These are phyloP conservation scores for Trypanosoma cruzi DNA, from an alignment of 208 protist species.

Conservation along the genomic window DNA sequence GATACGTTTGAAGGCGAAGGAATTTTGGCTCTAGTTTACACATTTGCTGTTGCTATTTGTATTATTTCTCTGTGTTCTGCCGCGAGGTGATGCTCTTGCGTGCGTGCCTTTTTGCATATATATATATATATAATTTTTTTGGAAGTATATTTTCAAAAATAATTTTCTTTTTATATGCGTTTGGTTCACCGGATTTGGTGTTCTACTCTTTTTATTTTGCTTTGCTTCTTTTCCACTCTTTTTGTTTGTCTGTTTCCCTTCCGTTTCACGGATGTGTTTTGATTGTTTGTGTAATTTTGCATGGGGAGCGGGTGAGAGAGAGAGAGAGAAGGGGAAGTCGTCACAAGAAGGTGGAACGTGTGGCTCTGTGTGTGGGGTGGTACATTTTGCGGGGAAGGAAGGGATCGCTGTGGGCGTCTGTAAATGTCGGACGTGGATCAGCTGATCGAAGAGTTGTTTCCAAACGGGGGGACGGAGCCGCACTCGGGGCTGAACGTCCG, in stretches of 20 bases:
- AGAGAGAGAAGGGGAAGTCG: too few relatives aligned
- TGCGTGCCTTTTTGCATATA: neutral
- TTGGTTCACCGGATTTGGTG: conserved; percentile 6
- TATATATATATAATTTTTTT: neutral
- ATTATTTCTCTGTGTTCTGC: neutral
- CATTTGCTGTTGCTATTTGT: neutral
- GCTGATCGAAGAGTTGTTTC: conserved; percentile 81
- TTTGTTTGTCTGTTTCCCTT: conserved; percentile 10
- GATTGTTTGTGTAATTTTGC: neutral
- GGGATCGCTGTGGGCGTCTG: neutral
- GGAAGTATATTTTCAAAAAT: neutral
- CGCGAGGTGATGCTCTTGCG: neutral
- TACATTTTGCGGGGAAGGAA: neutral
- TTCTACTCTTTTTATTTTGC: conserved; percentile 6
- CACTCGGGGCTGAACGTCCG: neutral
- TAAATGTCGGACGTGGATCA: conserved; percentile 56
- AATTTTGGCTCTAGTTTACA: neutral
- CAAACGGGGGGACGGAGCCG: conserved; percentile 14
- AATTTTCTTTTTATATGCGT: too few relatives aligned
- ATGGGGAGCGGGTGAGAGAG: too few relatives aligned
- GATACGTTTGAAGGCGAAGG: neutral
- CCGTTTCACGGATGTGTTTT: neutral
- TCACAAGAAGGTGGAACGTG: neutral
- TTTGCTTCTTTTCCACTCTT: neutral
- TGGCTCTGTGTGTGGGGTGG: neutral